phyloP scores from a whole-genome alignment of 352 stramenopile species.

The Phytopythium delawarense region DNA sequence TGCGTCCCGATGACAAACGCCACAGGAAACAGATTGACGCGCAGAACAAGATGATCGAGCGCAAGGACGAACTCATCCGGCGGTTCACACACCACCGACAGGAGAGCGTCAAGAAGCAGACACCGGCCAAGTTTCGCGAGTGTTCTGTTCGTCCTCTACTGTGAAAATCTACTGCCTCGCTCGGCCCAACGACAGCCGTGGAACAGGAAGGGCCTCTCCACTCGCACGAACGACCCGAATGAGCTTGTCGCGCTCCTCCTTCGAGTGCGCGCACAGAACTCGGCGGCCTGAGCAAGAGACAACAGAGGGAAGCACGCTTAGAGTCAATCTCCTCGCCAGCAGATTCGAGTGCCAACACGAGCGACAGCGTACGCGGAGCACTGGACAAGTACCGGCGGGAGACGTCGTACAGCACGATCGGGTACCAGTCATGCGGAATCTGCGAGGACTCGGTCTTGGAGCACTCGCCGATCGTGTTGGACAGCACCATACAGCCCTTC shows the following conservation, averaged over 20 bases:
- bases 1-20: background rate
- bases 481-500: constrained; percentile 18
- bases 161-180: constrained; percentile 8
- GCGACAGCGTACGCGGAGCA: background rate
- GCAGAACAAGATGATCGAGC: constrained; percentile 50
- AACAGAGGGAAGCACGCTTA: background rate
- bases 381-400: constrained; percentile 11
- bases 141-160: constrained; percentile 29
- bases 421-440: constrained; percentile 23
- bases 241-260: constrained; percentile 20
- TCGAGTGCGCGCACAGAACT: constrained; percentile 19
- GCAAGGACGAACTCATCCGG: constrained; percentile 53
- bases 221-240: constrained; percentile 16
- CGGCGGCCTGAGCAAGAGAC: constrained; percentile 11
- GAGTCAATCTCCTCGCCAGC: background rate
- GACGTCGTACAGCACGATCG: constrained; percentile 27
- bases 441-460: constrained; percentile 14
- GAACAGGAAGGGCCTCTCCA: constrained; percentile 12
- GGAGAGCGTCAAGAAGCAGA: constrained; percentile 35
- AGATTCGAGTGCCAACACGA: background rate
- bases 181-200: background rate
- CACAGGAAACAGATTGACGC: constrained; percentile 32
- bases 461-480: constrained; percentile 22
- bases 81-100: constrained; percentile 56
- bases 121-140: constrained; percentile 42